A percentile compares a stretch with the other conserved stretches of the same genome.
These are phyloP conservation scores for Bauhinia variegata DNA, from an alignment of 306 rosid species.

Conservation along the genomic window DNA sequence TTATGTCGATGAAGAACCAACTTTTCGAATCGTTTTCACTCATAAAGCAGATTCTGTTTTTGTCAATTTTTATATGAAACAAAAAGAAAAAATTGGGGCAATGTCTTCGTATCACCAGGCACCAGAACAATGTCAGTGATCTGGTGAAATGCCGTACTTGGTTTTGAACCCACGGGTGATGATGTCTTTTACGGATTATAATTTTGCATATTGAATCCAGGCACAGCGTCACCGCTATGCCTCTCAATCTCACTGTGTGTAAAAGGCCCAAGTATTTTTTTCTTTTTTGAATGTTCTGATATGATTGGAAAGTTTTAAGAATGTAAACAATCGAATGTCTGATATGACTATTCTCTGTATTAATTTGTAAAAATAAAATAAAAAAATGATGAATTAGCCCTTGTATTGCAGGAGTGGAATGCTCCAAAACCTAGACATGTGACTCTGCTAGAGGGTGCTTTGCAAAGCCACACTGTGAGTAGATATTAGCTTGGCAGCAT, in stretches of 20 bases:
- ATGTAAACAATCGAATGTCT: not conserved
- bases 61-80: too few relatives aligned
- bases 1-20: not conserved
- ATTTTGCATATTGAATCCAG: not conserved
- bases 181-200: not conserved
- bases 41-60: not conserved
- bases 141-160: not conserved
- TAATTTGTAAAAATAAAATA: not conserved
- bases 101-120: too few relatives aligned
- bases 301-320: not conserved
- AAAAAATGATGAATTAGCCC: not conserved
- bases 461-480: constrained; percentile 63
- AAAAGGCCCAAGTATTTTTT: not conserved
- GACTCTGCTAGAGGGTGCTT: constrained; percentile 68
- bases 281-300: not conserved
- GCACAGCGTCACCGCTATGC: not conserved
- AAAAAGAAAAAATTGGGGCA: too few relatives aligned
- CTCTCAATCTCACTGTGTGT: not conserved
- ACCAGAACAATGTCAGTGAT: not conserved
- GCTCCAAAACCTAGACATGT: constrained; percentile 83
- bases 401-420: constrained; percentile 74
- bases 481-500: constrained; percentile 12
- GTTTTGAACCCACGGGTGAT: not conserved
- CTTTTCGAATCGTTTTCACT: constrained; percentile 1
- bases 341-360: not conserved